Conservation (phyloP, 1,284 basidiomycete genomes). For the Leccinum idahoense region DNA sequence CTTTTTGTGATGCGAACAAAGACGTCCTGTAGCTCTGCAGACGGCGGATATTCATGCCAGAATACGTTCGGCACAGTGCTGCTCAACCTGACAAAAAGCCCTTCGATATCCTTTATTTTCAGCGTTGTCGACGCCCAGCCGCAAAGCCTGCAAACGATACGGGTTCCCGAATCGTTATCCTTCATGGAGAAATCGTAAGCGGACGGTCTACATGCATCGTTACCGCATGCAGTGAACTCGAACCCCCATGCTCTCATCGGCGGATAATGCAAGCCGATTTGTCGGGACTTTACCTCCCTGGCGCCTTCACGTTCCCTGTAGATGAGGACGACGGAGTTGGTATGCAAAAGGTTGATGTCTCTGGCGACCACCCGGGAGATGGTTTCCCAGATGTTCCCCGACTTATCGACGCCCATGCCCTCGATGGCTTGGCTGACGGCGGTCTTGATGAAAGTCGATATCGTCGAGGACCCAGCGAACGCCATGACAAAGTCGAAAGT, state of each 20-base stretch:
- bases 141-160: neutral
- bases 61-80: neutral
- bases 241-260: constrained; percentile 1
- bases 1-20: neutral
- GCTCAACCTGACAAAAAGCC: neutral
- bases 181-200: neutral
- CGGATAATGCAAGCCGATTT: neutral
- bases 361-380: neutral
- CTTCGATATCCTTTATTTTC: neutral
- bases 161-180: neutral
- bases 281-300: neutral
- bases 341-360: neutral
- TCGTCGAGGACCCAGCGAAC: neutral
- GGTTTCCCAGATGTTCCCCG: neutral
- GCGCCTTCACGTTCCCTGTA: neutral
- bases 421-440: neutral
- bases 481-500: constrained; percentile 1
- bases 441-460: neutral
- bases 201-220: neutral
- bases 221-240: constrained; percentile 1
- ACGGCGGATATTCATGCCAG: constrained; percentile 6
- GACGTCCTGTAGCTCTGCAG: neutral
- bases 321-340: neutral
- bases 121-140: neutral
- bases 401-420: constrained; percentile 1